Percentiles rank a stretch among this genome's conserved stretches.
phyloP scores from a whole-genome alignment of 805 yeast genomes.

The Pichia heedii region DNA sequence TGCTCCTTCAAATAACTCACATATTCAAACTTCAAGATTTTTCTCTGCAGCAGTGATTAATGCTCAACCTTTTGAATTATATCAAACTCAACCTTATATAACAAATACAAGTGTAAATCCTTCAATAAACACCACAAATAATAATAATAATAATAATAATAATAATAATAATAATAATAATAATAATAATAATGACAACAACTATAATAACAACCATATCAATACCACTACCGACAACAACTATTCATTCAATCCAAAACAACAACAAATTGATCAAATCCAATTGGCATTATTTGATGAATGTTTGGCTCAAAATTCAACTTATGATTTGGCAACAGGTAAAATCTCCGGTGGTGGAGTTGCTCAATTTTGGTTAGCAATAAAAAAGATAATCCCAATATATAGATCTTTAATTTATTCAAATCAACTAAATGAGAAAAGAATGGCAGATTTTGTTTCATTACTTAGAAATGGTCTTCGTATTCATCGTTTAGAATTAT shows the following conservation, averaged over 20 bases:
- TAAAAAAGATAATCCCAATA: constrained; percentile 40
- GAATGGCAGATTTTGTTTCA: constrained; percentile 42
- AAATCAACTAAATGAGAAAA: constrained; percentile 37
- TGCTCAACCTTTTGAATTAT: constrained; percentile 8
- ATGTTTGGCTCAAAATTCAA: constrained; percentile 30
- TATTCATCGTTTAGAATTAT: constrained; percentile 44
- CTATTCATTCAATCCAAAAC: background rate
- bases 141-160: background rate
- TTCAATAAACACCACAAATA: background rate
- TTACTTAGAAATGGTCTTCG: constrained; percentile 47
- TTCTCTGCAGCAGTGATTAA: background rate
- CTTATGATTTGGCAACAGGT: constrained; percentile 31
- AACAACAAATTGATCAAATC: background rate
- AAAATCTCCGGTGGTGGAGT: constrained; percentile 29
- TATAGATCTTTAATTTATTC: constrained; percentile 39
- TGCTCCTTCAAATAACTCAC: constrained; percentile 16
- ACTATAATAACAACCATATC: background rate
- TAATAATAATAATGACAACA: no score
- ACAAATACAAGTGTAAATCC: constrained; percentile 17
- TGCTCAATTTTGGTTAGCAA: constrained; percentile 45
- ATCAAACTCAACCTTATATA: constrained; percentile 26
- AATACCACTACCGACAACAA: background rate
- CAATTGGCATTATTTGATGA: constrained; percentile 34
- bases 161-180: background rate
- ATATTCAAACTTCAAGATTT: constrained; percentile 33